Base-by-base conservation (phyloP, 164 flowering plant species). In the Tinospora cordifolia region DNA sequence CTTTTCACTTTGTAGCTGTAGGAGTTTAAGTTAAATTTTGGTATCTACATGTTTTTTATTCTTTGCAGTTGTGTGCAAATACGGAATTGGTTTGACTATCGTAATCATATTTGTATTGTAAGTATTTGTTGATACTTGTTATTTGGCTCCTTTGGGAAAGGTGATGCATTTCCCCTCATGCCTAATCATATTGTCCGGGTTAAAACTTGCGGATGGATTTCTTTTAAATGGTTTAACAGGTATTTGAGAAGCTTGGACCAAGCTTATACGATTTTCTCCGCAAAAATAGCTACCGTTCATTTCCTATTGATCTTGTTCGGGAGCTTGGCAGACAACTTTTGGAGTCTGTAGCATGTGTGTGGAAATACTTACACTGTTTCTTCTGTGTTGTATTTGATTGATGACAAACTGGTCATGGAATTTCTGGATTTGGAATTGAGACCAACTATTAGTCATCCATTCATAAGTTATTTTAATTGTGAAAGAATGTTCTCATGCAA, bases 331-430 rank as follows among this genome's bases (percentile, higher is more conserved):
- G 93, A 83, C 98, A 93, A 87, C 89, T 91, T 81, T 91, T 91
- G 98, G 98, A 91, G 82, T 93, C 90, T 90, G 96, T 93, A 83
- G 96, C 98, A 93, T 91, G 98, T 93, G 91, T 87, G 98, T 91
- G 86, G 80, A 80, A 71, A 72, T 78, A 77, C 88, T 88, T 81
- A 83, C 69, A 76, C 84, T 69, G 73, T 75, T 79, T 62, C 67
- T 66, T 81, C 65, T 57, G 15, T 62, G 77, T 74, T 51, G 63
- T 46, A 76, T 40, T 39, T 36, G 57, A 24, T 68, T 68, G 75
- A 30, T 75, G 75, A 73, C 57, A 59, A 46, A 57, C 26, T 77
- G 49, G 60, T 58, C 69, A 34, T 39, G 63, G 68, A 63, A 71
- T 21, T 21, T 68, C 47, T 62, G 65, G 34, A 27, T 22, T 70